Evolutionary conservation across 371 early-diverging fungal species (phyloP).

Genomic region (Chytridiales sp.): DNA sequence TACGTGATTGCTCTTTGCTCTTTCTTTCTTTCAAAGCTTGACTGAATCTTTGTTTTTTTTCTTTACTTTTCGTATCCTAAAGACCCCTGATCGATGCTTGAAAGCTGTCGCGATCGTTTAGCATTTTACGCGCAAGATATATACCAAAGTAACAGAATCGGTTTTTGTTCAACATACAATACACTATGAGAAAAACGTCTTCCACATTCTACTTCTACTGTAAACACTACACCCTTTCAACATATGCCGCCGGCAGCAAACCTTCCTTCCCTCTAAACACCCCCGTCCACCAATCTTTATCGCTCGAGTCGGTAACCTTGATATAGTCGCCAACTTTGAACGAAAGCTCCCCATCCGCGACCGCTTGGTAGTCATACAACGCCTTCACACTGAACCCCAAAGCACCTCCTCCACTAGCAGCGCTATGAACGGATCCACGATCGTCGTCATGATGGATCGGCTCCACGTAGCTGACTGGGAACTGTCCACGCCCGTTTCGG

Average conservation of each 20-base stretch:
- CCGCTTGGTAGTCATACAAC: slow-evolving; percentile 37
- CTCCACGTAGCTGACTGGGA: slow-evolving; percentile 43
- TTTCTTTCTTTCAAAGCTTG: too few species aligned
- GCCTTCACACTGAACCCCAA: slow-evolving; percentile 22
- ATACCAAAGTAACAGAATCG: too few species aligned
- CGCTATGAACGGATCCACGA: background rate
- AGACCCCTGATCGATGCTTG: too few species aligned
- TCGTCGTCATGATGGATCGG: too few species aligned
- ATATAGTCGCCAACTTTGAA: slow-evolving; percentile 43
- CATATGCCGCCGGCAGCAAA: slow-evolving; percentile 82
- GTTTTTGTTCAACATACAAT: too few species aligned
- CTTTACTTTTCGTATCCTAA: too few species aligned
- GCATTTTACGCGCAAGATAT: too few species aligned
- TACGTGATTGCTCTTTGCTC: too few species aligned
- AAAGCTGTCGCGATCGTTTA: too few species aligned
- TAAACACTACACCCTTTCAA: slow-evolving; percentile 41
- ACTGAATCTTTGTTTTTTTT: too few species aligned
- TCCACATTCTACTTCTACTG: too few species aligned
- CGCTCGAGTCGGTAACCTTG: slow-evolving; percentile 26
- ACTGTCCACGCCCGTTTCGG: slow-evolving; percentile 39
- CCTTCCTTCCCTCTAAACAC: slow-evolving; percentile 66
- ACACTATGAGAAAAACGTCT: too few species aligned
- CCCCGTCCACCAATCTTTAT: slow-evolving; percentile 55
- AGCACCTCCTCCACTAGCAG: background rate
- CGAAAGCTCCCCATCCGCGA: slow-evolving; percentile 33